A percentile compares a stretch with the other conserved stretches of the same genome.
Conservation (phyloP, 2,329 filamentous ascomycete genomes). For the Sporothrix sp. region DNA sequence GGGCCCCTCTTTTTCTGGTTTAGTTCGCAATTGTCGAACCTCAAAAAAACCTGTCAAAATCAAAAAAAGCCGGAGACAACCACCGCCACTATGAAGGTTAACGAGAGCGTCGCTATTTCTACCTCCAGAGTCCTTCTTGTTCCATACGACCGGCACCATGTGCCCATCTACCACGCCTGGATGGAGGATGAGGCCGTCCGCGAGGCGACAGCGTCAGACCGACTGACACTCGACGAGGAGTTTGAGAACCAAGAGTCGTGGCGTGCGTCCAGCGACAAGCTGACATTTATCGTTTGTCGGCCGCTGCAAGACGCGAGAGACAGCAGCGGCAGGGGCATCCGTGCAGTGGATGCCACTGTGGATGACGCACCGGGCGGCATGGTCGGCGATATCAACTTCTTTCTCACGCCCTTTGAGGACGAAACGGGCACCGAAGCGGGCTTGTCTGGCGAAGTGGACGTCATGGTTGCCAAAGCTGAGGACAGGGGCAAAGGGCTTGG, state of each 20-base stretch:
- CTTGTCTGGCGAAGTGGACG: conserved; percentile 62
- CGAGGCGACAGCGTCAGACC: conserved; percentile 78
- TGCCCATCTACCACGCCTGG: conserved; percentile 76
- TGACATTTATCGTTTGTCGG: conserved; percentile 80
- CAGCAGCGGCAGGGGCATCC: background rate
- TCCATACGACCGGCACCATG: conserved; percentile 74
- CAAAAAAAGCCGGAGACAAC: background rate
- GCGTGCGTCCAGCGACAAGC: conserved; percentile 71
- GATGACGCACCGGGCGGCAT: conserved; percentile 49
- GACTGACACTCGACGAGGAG: conserved; percentile 69
- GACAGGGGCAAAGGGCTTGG: conserved; percentile 57
- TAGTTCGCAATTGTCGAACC: background rate
- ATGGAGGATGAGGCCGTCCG: conserved; percentile 82
- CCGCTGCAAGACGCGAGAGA: conserved; percentile 23
- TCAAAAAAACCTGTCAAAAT: background rate
- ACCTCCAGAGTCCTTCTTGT: conserved; percentile 63
- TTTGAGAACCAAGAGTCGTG: conserved; percentile 85
- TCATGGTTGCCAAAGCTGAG: conserved; percentile 64
- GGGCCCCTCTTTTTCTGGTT: no score
- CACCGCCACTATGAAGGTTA: conserved; percentile 14
- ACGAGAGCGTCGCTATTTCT: conserved; percentile 39
- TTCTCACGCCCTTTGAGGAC: conserved; percentile 54
- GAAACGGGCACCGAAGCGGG: conserved; percentile 35
- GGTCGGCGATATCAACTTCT: conserved; percentile 73
- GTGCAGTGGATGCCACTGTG: conserved; percentile 22